A percentile compares a stretch with the other conserved stretches of the same genome.
Evolutionary conservation across 257 asterid species (phyloP).

Genomic region (Solanum paucissectum): DNA sequence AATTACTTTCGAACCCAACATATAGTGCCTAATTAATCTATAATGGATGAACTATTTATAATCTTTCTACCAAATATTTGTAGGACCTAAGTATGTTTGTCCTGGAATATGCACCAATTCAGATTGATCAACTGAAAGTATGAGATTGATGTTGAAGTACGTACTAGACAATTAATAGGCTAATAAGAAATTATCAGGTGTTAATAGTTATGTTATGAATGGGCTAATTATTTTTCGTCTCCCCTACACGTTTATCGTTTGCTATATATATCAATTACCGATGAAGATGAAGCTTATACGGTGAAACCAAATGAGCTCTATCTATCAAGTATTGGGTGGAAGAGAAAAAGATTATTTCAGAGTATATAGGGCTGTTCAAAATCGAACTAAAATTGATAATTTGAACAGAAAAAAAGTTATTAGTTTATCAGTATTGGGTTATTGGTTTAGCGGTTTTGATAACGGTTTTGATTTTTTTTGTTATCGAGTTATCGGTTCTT

Average conservation of each 20-base stretch:
- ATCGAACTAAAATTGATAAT: no score
- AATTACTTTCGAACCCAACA: no score
- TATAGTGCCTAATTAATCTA: not conserved
- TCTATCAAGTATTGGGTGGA: constrained; percentile 77
- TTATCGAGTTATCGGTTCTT: no score
- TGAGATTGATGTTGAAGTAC: not conserved
- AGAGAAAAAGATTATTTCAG: constrained; percentile 78
- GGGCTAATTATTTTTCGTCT: not conserved
- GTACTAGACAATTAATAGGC: not conserved
- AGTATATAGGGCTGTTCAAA: constrained; percentile 4
- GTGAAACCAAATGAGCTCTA: no score
- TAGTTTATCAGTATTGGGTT: no score
- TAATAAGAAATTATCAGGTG: not conserved
- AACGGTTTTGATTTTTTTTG: no score
- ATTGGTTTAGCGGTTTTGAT: no score
- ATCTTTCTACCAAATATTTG: not conserved
- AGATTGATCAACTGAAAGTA: not conserved
- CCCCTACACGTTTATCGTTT: no score
- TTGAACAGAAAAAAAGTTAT: no score
- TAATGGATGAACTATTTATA: not conserved
- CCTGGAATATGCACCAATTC: not conserved
- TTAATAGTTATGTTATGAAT: not conserved
- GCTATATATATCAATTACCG: no score
- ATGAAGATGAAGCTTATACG: no score
- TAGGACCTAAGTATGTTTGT: not conserved